phyloP scores from a whole-genome alignment of 2,329 filamentous ascomycete species.

The Colletotrichum sp. region DNA sequence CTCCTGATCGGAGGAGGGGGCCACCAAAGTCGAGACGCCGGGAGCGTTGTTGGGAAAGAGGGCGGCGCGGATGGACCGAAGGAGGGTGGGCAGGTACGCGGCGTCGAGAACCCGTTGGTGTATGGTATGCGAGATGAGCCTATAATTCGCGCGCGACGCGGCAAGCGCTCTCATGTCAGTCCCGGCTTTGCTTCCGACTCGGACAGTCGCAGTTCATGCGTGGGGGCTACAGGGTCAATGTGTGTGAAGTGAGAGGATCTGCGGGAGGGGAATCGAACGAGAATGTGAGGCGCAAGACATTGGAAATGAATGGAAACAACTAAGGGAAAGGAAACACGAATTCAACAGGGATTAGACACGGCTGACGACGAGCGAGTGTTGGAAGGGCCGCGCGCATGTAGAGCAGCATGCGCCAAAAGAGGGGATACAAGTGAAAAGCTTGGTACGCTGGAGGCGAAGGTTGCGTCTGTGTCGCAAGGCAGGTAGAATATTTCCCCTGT shows the following conservation, averaged over 20 bases:
- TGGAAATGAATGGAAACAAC: neutral
- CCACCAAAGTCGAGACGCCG: constrained; percentile 65
- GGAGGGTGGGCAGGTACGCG: constrained; percentile 67
- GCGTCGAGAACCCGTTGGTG: constrained; percentile 65
- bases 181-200: constrained; percentile 13
- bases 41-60: constrained; percentile 88
- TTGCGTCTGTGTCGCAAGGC: neutral
- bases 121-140: constrained; percentile 64
- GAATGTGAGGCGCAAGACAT: neutral
- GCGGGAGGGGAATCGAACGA: constrained; percentile 1
- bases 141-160: constrained; percentile 35
- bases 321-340: neutral
- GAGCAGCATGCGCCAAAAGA: neutral
- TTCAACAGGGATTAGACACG: neutral
- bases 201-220: constrained; percentile 9
- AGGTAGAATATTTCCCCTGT: neutral
- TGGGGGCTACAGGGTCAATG: constrained; percentile 27
- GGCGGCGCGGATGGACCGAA: constrained; percentile 75
- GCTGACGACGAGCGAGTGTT: neutral
- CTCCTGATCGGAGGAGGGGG: constrained; percentile 65
- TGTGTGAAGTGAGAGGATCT: constrained; percentile 17
- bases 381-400: neutral
- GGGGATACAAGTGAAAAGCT: neutral
- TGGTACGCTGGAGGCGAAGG: neutral
- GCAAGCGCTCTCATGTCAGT: constrained; percentile 20